A percentile compares a stretch with the other conserved stretches of the same genome.
Evolutionary conservation across 2,329 filamentous ascomycete genomes (phyloP).

Genomic region (Lachnellula hyalina): DNA sequence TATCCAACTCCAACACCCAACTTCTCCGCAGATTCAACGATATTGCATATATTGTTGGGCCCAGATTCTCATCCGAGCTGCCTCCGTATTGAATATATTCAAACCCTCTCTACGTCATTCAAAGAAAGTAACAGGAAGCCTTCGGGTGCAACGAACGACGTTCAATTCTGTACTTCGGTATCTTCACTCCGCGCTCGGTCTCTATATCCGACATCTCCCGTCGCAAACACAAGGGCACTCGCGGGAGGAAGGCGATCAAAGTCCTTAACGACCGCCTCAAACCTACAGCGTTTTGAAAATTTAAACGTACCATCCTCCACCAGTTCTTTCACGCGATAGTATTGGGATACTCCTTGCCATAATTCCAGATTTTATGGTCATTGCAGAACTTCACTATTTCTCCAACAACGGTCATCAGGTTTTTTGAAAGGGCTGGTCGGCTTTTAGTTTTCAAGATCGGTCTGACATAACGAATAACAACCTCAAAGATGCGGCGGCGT

Average conservation of each 20-base stretch:
- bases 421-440: slow-evolving; percentile 6
- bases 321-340: slow-evolving; percentile 4
- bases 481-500: slow-evolving; percentile 21
- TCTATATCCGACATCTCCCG: slow-evolving; percentile 14
- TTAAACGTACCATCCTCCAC: slow-evolving; percentile 13
- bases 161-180: background rate
- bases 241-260: slow-evolving; percentile 7
- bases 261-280: slow-evolving; percentile 1
- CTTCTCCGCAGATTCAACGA: background rate
- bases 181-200: slow-evolving; percentile 18
- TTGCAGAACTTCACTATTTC: slow-evolving; percentile 8
- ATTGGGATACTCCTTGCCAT: slow-evolving; percentile 10
- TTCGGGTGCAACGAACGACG: background rate
- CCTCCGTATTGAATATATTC: background rate
- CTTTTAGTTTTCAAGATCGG: background rate
- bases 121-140: background rate
- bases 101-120: background rate
- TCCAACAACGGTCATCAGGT: slow-evolving; percentile 12
- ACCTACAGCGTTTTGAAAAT: slow-evolving; percentile 16
- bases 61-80: background rate
- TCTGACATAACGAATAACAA: background rate
- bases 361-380: slow-evolving; percentile 8
- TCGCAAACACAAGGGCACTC: slow-evolving; percentile 16
- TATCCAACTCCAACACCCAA: background rate
- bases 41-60: background rate